Percentiles rank a stretch among this genome's conserved stretches.
phyloP scores from a whole-genome alignment of 768 basidiomycete species.

The Boletus rufocinnamomeus region DNA sequence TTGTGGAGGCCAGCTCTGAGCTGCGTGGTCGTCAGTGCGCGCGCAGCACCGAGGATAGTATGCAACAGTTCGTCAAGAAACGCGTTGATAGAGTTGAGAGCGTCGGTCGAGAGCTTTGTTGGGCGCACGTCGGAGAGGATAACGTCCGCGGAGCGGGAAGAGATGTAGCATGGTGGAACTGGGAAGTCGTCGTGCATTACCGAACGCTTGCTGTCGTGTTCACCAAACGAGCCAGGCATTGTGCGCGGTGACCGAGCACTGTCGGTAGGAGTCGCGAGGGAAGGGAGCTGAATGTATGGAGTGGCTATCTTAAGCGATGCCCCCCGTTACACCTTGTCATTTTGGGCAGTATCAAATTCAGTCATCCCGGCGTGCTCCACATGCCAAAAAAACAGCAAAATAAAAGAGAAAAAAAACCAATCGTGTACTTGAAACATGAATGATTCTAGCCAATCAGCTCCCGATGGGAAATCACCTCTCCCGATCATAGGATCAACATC shows the following conservation, averaged over 20 bases:
- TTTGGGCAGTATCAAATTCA: slow-evolving; percentile 6
- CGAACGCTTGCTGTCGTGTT: slow-evolving; percentile 28
- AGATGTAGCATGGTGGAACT: slow-evolving; percentile 74
- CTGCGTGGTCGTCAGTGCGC: slow-evolving; percentile 71
- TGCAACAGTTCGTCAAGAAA: slow-evolving; percentile 84
- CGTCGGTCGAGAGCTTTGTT: slow-evolving; percentile 79
- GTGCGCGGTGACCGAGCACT: slow-evolving; percentile 25
- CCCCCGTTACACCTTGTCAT: slow-evolving; percentile 16
- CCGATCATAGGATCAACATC: slow-evolving; percentile 19
- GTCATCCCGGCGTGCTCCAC: neutral
- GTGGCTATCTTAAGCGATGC: slow-evolving; percentile 22
- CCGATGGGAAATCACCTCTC: neutral
- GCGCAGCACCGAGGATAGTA: slow-evolving; percentile 63
- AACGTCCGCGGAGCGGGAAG: slow-evolving; percentile 81
- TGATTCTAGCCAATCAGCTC: neutral
- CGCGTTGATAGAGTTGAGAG: slow-evolving; percentile 77
- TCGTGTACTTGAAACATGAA: neutral
- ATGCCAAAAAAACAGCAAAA: neutral
- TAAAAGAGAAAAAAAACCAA: neutral
- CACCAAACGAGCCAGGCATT: slow-evolving; percentile 51
- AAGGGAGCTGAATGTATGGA: slow-evolving; percentile 14
- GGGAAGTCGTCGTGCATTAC: slow-evolving; percentile 9
- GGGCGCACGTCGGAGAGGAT: slow-evolving; percentile 92
- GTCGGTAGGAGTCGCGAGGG: slow-evolving; percentile 11
- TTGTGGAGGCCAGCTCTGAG: slow-evolving; percentile 71